Evolutionary conservation across 331 rosid species (phyloP), one percentile per base, ranked within the genome.

Genomic region (Cydonia oblonga): DNA sequence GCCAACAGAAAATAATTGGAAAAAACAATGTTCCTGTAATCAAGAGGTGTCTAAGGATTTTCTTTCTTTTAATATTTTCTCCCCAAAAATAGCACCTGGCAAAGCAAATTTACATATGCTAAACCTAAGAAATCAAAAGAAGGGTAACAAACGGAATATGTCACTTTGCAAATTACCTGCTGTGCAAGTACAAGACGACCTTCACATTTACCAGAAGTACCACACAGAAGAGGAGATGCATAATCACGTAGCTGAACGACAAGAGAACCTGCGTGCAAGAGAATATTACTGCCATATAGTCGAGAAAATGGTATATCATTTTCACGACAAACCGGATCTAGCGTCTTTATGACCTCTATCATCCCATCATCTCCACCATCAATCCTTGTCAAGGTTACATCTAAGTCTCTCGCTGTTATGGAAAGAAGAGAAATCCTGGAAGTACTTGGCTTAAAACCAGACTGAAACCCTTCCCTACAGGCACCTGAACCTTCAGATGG

Each of bases 311-410:
- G 99, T 76, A 95, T 79, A 83, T 91, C 83, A 66, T 83, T 81
- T 75, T 95, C 93, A 64, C 77, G 78, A 77, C 86, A 84, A 54
- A 91, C 88, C 75, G 99, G 99, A 87, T 95, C 99, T 75, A 95
- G 93, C 86, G 60, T 87, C 89, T 86, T 84, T 75, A 95, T 73
- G 75, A 90, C 77, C 64, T 91, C 97, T 81, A 91, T 87, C 92
- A 91, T 95, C 77, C 99, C 97, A 82, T 76, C 86, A 72, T 86
- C 96, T 44, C 96, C 99, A 46, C 96, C 99, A 70, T 87, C 96
- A 87, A 95, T 88, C 84, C 82, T 86, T 71, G 86, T 88, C 89
- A 95, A 84, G 87, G 84, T 85, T 52, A 95, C 73, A 74, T 90
- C 96, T 61, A 95, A 82, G 71, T 95, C 96, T 53, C 76, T 69